These are phyloP conservation scores for Rutstroemia sp. DNA, from an alignment of 2,329 filamentous ascomycete genomes.

Conservation along the genomic window DNA sequence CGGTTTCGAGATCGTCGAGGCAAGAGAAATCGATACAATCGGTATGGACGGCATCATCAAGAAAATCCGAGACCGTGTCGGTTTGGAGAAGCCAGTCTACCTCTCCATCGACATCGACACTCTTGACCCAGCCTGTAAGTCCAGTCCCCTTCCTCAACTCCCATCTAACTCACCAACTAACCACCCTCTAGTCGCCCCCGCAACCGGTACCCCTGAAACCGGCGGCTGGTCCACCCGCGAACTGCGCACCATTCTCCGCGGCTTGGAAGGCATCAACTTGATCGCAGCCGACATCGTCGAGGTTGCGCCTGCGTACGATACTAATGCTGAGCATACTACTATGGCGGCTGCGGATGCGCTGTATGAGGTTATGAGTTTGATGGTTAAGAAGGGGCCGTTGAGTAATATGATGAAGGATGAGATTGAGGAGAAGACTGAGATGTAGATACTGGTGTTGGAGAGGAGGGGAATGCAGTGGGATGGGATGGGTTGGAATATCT, in stretches of 20 bases:
- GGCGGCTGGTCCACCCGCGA: conserved; percentile 70
- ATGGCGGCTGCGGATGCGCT: conserved; percentile 65
- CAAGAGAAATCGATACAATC: conserved; percentile 61
- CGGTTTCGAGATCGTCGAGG: conserved; percentile 77
- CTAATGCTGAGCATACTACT: conserved; percentile 65
- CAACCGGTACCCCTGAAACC: conserved; percentile 69
- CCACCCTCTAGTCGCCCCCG: conserved; percentile 50
- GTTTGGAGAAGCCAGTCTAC: conserved; percentile 68
- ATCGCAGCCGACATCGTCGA: conserved; percentile 68
- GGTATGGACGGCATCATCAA: conserved; percentile 69
- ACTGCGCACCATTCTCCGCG: conserved; percentile 62
- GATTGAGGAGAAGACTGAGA: conserved; percentile 15
- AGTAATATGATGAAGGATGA: conserved; percentile 37
- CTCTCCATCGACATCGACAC: conserved; percentile 83
- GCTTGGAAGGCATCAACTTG: conserved; percentile 61
- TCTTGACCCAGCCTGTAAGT: conserved; percentile 69
- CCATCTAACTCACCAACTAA: conserved; percentile 7
- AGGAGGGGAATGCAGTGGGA: too few species aligned
- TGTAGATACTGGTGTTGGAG: conserved; percentile 9
- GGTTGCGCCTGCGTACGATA: conserved; percentile 66
- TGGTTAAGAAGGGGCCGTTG: conserved; percentile 71
- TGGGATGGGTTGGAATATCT: too few species aligned
- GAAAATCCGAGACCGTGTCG: conserved; percentile 68
- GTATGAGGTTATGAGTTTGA: conserved; percentile 74
- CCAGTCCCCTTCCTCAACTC: background rate